Percentiles rank a stretch among this genome's conserved stretches.
phyloP scores from a whole-genome alignment of 2,329 filamentous ascomycete genomes.

The Diaporthe sp. region DNA sequence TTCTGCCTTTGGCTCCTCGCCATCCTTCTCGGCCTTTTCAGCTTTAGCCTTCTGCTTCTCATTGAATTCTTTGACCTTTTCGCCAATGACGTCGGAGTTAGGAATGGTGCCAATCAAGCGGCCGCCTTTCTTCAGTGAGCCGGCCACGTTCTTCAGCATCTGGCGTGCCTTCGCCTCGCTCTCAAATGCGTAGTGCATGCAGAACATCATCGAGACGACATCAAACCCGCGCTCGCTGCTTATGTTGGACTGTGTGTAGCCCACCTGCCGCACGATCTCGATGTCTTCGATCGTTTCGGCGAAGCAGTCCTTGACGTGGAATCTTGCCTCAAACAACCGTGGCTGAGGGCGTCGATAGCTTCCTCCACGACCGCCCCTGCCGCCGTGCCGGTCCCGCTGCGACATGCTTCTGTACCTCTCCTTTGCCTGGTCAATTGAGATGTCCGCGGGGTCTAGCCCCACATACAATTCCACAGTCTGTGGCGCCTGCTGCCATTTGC shows the following conservation, averaged over 20 bases:
- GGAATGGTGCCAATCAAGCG: constrained; percentile 95
- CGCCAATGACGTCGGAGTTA: constrained; percentile 92
- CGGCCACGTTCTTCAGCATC: constrained; percentile 94
- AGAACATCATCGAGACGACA: constrained; percentile 99
- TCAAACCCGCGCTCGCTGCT: constrained; percentile 86
- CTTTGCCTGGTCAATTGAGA: constrained; percentile 90
- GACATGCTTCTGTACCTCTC: constrained; percentile 85
- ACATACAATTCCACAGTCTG: constrained; percentile 93
- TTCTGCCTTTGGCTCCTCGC: constrained; percentile 52
- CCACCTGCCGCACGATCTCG: constrained; percentile 85
- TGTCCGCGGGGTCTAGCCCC: constrained; percentile 90
- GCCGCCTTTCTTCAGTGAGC: constrained; percentile 91
- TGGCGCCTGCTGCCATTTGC: constrained; percentile 97
- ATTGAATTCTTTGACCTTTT: constrained; percentile 83
- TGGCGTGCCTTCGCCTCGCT: constrained; percentile 88
- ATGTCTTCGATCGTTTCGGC: constrained; percentile 86
- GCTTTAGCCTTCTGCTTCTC: constrained; percentile 61
- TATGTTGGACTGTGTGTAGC: constrained; percentile 84
- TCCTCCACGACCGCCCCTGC: constrained; percentile 60
- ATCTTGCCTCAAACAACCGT: constrained; percentile 84
- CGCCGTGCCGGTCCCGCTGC: constrained; percentile 67
- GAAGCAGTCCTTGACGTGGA: constrained; percentile 93
- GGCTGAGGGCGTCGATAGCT: constrained; percentile 60
- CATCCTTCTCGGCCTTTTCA: constrained; percentile 48
- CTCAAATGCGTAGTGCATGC: constrained; percentile 99